Evolutionary conservation across 352 stramenopile genomes (phyloP).

Genomic region (Blastocystis sp.): DNA sequence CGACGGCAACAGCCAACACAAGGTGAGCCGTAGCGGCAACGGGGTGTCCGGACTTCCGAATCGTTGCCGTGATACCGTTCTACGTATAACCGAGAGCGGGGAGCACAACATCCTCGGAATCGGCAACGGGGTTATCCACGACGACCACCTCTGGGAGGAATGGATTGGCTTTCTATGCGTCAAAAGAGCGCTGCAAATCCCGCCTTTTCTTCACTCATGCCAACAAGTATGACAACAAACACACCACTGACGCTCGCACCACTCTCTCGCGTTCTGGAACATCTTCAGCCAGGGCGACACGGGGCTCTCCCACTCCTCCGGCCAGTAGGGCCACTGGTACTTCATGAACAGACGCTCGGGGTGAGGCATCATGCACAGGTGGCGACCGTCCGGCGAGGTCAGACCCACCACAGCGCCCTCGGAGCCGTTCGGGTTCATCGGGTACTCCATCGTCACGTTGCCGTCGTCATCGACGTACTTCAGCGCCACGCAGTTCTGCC

Average conservation of each 20-base stretch:
- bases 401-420: slow-evolving; percentile 90
- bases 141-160: slow-evolving; percentile 33
- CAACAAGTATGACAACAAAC: too few species aligned
- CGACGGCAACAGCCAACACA: not conserved
- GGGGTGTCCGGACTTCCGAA: not conserved
- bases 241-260: slow-evolving; percentile 75
- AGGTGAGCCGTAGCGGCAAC: not conserved
- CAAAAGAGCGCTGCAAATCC: too few species aligned
- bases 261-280: slow-evolving; percentile 74
- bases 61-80: not conserved
- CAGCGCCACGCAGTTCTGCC: too few species aligned
- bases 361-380: too few species aligned
- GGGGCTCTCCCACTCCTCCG: too few species aligned
- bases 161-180: slow-evolving; percentile 9
- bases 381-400: slow-evolving; percentile 76
- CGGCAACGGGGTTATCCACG: not conserved
- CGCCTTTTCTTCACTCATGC: too few species aligned
- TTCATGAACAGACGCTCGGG: too few species aligned
- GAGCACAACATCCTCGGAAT: not conserved
- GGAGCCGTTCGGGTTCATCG: slow-evolving; percentile 98
- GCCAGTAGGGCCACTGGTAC: too few species aligned
- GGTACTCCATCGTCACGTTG: too few species aligned
- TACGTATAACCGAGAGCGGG: not conserved
- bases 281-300: too few species aligned
- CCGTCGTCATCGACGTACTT: too few species aligned